Conservation (phyloP, 495 filamentous ascomycete genomes). For the Penicillium psychrofluorescens region DNA sequence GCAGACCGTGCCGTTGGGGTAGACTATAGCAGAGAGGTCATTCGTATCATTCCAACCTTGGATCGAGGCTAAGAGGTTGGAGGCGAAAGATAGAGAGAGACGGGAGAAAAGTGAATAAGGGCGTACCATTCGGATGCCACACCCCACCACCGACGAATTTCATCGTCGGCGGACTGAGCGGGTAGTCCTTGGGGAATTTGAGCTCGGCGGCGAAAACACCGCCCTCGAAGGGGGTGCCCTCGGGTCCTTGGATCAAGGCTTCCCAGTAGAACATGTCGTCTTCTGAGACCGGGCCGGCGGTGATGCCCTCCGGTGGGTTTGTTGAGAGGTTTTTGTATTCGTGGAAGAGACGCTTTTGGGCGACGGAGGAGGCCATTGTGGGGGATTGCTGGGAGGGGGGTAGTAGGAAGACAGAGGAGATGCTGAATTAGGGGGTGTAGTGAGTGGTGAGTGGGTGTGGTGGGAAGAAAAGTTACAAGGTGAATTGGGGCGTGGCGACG, state of each 20-base stretch:
- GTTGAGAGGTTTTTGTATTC: constrained; percentile 86
- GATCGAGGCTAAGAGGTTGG: too few relatives aligned
- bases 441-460: constrained; percentile 1
- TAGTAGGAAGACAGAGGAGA: not conserved
- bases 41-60: too few relatives aligned
- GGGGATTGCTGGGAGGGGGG: not conserved
- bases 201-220: constrained; percentile 92
- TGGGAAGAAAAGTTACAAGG: constrained; percentile 1
- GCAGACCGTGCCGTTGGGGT: constrained; percentile 84
- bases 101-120: not conserved
- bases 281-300: constrained; percentile 85
- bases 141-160: constrained; percentile 78
- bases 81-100: too few relatives aligned
- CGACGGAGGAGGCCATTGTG: constrained; percentile 38
- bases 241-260: constrained; percentile 89
- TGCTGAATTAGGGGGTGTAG: not conserved
- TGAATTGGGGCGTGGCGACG: not conserved
- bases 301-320: constrained; percentile 88
- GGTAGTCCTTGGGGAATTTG: constrained; percentile 94
- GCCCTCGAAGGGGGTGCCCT: constrained; percentile 91
- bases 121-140: constrained; percentile 91
- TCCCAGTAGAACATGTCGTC: constrained; percentile 98
- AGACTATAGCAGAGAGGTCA: constrained; percentile 51
- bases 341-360: constrained; percentile 90
- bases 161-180: constrained; percentile 89